Evolutionary conservation across 75 land plant species (phyloP), one percentile per base, ranked within the genome.

Genomic region (Adiantum capillusveneris): DNA sequence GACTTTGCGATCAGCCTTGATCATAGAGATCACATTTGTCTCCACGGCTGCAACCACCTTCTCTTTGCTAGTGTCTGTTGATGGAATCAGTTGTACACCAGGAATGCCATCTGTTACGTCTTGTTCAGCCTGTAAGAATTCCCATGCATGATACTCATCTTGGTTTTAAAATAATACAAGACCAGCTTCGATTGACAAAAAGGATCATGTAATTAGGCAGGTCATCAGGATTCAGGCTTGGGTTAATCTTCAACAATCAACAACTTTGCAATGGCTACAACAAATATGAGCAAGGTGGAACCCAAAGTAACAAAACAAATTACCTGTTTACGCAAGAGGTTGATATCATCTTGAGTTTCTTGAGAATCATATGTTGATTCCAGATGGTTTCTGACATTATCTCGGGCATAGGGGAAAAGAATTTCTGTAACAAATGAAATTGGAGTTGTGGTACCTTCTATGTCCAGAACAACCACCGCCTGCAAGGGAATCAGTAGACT

Each of bases 381-480:
- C 53, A 95, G 69, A 71, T 87, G 91, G 42, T 54, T 87, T 31
- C 71, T 60, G 42, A 83, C 97, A 75, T 86, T 84, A 21, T 82
- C 69, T 31, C 76, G 88, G n/a, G 99, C 99, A 75, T 87, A 95
- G 13, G 99, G 99, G 62, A 90, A 95, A 63, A 95, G 85, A 54
- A 90, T 75, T 48, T 90, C 97, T 17, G 86, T 67, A 26, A 95
- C 99, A 78, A 95, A 95, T 25, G 99, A 82, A 49, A 95, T 95
- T 9, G 99, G 99, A 31, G 97, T 95, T 18, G 97, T 95, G 20
- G 99, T 95, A 19, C 99, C 99, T 71, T 95, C 99, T 71, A 95
- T 90, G 75, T 90, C 97, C 58, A 95, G 88, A 34, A 95, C 76
- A 69, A 95, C 72, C 53, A 75, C 89, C 30, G 55, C 56, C 99